Base-by-base conservation (phyloP, 2,329 filamentous ascomycete species). In the Volutella citrinella region DNA sequence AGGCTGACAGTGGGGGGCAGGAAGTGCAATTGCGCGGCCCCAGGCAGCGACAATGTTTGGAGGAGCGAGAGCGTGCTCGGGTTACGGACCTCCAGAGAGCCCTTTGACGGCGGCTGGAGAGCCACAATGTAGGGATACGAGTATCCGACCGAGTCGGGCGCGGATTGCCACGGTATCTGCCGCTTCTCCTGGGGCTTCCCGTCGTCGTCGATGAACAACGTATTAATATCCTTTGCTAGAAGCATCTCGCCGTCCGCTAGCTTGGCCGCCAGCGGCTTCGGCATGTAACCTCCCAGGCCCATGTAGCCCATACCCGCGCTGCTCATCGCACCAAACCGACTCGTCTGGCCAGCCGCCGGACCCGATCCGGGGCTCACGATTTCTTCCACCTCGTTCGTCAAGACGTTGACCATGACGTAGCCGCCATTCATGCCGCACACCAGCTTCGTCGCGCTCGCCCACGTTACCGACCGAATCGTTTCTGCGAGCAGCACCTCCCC, bases 181-280 rank as follows among this genome's bases (percentile, higher is more conserved):
- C 84, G 75, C 61, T 87, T 87, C 27, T 90, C 84, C 20, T 94
- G 59, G 0, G 89, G 76, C 48, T 88, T 90, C 5, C 90, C 93
- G 19, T 88, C 75, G 10, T 84, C 78, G 38, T 93, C 84, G 46
- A 95, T 85, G 58, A 98, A 98, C 32, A 96, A 68, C 2, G 90
- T 95, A 59, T 96, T 95, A 52, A 96, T 88, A 51, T 98, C 93
- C 60, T 95, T 95, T n/a, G 91, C 88, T n/a, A 98, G 72, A 38
- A 98, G 66, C 57, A 97, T 78, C 63, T 96, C 79, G 5, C 87
- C 86, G 45, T 94, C 86, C 4, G 80, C 78, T 10, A 98, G 72
- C 48, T 84, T 84, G 6, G 90, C 83, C 6, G 87, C 87, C 51
- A 98, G 72, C 7, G 93, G 94, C 54, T 87, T 94, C 3, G 93